Percentiles rank a stretch among this genome's conserved stretches.
Conservation (phyloP, 192 early-diverging fungal species). For the Backusella macrospora region DNA sequence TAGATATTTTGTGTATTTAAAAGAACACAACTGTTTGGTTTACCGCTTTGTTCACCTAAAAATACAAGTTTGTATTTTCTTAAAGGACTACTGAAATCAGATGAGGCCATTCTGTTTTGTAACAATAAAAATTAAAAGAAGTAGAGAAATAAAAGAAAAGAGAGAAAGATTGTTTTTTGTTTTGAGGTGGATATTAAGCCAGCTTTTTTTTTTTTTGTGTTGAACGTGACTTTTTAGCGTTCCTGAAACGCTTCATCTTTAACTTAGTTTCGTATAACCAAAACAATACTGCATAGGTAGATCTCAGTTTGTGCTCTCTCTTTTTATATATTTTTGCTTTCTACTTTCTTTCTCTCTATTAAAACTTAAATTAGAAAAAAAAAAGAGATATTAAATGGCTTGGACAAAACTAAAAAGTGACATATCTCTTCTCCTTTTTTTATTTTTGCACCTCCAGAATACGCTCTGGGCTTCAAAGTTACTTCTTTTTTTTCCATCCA, state of each 20-base stretch:
- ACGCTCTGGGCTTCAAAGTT: too few relatives aligned
- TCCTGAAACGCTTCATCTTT: slow-evolving; percentile 5
- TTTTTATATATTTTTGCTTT: not conserved
- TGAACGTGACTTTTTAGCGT: not conserved
- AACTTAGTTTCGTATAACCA: not conserved
- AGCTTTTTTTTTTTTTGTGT: not conserved
- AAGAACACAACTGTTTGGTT: not conserved
- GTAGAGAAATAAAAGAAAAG: not conserved
- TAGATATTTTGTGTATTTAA: too few relatives aligned
- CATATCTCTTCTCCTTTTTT: not conserved
- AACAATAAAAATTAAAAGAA: not conserved
- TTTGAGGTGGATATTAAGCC: not conserved
- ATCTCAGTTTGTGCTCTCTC: slow-evolving; percentile 3
- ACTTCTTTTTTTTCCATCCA: not conserved
- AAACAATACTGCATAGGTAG: slow-evolving; percentile 9
- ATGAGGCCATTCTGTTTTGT: slow-evolving; percentile 5
- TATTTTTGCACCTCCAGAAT: not conserved
- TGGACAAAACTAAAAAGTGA: too few relatives aligned
- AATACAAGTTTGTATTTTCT: slow-evolving; percentile 99
- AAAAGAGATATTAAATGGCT: not conserved
- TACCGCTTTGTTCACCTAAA: slow-evolving; percentile 98
- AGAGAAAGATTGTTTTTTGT: not conserved
- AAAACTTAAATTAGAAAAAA: not conserved
- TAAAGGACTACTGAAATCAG: slow-evolving; percentile 56
- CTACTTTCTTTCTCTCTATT: too few relatives aligned